Evolutionary conservation across 805 yeast genomes (phyloP), one percentile per base, ranked within the genome.

Genomic region (Schwanniomyces sp.): DNA sequence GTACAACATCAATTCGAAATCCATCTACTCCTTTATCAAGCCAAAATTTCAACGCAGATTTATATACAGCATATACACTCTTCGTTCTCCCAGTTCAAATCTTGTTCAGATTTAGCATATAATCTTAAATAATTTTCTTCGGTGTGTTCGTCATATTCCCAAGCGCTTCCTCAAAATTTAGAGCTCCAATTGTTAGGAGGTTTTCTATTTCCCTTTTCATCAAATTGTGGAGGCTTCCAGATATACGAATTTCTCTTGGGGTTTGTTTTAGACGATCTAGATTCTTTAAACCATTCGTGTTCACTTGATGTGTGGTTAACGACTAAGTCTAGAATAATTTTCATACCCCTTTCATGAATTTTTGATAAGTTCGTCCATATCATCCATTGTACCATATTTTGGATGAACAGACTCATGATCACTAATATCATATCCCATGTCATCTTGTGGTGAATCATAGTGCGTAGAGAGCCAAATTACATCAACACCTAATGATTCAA

Each of bases 401-500:
- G 78, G 75, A 60, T 80, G 74, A 32, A 81, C 72, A 21, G 62
- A 70, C 59, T 78, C 73, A 63, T 81, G 81, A 62, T 81, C 75
- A 16, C 78, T 63, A 55, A 81, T 78, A 54, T 81, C 85, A 58
- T 80, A 81, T 4, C 86, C 86, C 85, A 81, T 80, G 58, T 81
- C 86, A 44, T 74, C 78, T 58, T 78, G 81, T 5, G 85, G 85
- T 2, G 82, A 76, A 51, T 77, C 81, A 63, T 71, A 80, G 67
- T 78, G 76, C 18, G 85, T 85, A 21, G 79, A 75, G 45, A 81
- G 59, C 86, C 85, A 81, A 36, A 81, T 64, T 12, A 76, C 74
- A 48, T 78, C 82, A 12, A 69, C 5, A 4, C 24, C 24, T 21
- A 21, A 21, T 21, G 24, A 21, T 5, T 21, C 5, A 4, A 21